A percentile compares a stretch with the other conserved stretches of the same genome.
These are phyloP conservation scores for Cercospora nicotianae DNA, from an alignment of 2,329 filamentous ascomycete species.

Conservation along the genomic window DNA sequence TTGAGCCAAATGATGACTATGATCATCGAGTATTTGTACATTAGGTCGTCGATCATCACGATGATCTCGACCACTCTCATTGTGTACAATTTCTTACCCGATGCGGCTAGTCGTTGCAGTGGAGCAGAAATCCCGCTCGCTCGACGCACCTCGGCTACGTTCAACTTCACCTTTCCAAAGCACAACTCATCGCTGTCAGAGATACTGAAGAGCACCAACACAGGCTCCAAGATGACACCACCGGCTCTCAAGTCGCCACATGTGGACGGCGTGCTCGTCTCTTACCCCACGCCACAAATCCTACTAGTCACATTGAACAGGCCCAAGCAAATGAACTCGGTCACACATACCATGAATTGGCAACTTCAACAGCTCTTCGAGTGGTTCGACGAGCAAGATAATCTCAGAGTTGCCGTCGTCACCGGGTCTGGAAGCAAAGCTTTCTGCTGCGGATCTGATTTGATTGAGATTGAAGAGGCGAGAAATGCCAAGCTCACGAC, in stretches of 20 bases:
- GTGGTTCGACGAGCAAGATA: conserved; percentile 51
- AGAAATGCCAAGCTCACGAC: conserved; percentile 16
- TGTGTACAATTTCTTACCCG: not conserved
- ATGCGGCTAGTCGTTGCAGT: not conserved
- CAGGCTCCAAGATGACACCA: not conserved
- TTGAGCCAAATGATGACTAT: not conserved
- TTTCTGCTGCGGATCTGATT: conserved; percentile 58
- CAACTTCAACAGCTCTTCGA: conserved; percentile 52
- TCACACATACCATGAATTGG: conserved; percentile 46
- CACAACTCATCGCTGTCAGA: too few relatives aligned
- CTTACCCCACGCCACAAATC: conserved; percentile 49
- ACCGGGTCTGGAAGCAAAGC: conserved; percentile 55
- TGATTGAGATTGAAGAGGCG: conserved; percentile 47
- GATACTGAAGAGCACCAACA: not conserved
- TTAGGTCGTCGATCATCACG: not conserved
- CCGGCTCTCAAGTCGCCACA: conserved; percentile 14
- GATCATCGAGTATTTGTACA: not conserved
- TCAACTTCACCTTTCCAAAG: conserved; percentile 25
- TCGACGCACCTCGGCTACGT: not conserved
- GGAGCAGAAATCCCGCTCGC: not conserved
- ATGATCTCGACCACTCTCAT: not conserved
- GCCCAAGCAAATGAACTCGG: conserved; percentile 49
- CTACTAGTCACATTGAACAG: conserved; percentile 55
- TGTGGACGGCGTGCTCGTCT: conserved; percentile 35
- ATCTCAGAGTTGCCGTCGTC: conserved; percentile 39